Base-by-base conservation (phyloP, 768 basidiomycete species). In the Trametes coccinea region DNA sequence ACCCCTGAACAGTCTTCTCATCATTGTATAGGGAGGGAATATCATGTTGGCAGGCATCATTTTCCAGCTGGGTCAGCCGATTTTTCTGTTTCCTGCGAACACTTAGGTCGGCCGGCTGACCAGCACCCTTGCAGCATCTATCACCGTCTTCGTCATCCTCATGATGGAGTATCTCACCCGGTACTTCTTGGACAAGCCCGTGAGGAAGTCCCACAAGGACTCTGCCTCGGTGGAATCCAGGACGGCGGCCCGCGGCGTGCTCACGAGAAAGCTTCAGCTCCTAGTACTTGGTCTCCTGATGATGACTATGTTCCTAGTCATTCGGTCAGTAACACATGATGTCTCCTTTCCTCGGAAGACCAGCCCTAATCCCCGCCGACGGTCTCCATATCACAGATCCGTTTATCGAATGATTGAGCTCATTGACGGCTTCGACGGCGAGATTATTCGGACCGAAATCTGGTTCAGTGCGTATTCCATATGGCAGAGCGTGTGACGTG, bases 371-470 rank as follows among this genome's bases (percentile, higher is more conserved):
- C 22, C 22, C 22, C 22, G 22, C 22, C 22, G 22, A 22, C 22
- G 22, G 22, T 33, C 17, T 29, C 4, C 27, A 45, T 53, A 22
- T 34, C 37, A 17, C 66, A 79, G 79, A 51, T 73, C 78, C 27
- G 66, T 84, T 6, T 85, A 83, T 67, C 79, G 84, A 46, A 80
- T 79, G 1, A 71, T 79, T 6, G 83, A 84, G 67, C 69, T 81
- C 6, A 64, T 74, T 1, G 77, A 80, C 47, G 84, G 83, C 0
- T 86, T 82, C 80, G 59, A 64, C 31, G 84, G 84, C 7, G 61
- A 66, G 4, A 78, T 86, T 60, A 82, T 83, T 46, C 66, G 71
- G 9, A 82, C 79, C 3, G 71, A 86, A 62, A 61, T 75, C 2
- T 79, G 76, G 56, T 82, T 84, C 72, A 77, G 80, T 82, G 50